A percentile compares a stretch with the other conserved stretches of the same genome.
These are phyloP conservation scores for Irpex sp. DNA, from an alignment of 1,284 basidiomycete genomes.

Conservation along the genomic window DNA sequence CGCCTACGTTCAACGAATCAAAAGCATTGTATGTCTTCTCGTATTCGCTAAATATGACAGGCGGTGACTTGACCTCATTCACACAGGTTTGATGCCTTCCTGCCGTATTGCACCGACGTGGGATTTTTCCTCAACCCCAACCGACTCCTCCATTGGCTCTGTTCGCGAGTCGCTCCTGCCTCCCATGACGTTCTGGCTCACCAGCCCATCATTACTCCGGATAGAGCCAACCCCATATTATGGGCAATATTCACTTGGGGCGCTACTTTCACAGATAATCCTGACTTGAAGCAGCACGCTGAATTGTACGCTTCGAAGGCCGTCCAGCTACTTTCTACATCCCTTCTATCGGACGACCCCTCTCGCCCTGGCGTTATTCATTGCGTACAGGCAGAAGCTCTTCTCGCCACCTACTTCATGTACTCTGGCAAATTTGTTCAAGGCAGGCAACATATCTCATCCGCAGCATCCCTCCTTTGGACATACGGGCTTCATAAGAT, in stretches of 20 bases:
- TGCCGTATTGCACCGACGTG: slow-evolving; percentile 29
- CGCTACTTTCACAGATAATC: slow-evolving; percentile 19
- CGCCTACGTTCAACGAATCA: background rate
- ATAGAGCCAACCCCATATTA: slow-evolving; percentile 19
- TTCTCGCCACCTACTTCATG: slow-evolving; percentile 53
- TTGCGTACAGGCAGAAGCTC: slow-evolving; percentile 43
- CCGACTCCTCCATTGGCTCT: slow-evolving; percentile 22
- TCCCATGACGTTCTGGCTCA: background rate
- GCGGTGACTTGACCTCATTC: background rate
- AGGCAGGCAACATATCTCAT: slow-evolving; percentile 39
- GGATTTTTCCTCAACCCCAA: slow-evolving; percentile 36
- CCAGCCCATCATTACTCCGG: slow-evolving; percentile 15
- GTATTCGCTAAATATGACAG: background rate
- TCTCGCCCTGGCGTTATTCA: slow-evolving; percentile 30
- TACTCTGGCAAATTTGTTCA: slow-evolving; percentile 36
- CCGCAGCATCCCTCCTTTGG: slow-evolving; percentile 34
- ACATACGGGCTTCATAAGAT: slow-evolving; percentile 34
- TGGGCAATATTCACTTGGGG: slow-evolving; percentile 29
- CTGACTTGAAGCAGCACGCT: slow-evolving; percentile 18
- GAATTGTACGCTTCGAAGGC: slow-evolving; percentile 21
- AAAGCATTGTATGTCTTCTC: background rate
- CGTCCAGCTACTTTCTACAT: background rate
- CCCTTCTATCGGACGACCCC: background rate
- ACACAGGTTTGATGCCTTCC: slow-evolving; percentile 32
- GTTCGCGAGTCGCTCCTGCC: background rate